Evolutionary conservation across 129 eudicot genomes (phyloP).

Genomic region (Sambucus nigra): DNA sequence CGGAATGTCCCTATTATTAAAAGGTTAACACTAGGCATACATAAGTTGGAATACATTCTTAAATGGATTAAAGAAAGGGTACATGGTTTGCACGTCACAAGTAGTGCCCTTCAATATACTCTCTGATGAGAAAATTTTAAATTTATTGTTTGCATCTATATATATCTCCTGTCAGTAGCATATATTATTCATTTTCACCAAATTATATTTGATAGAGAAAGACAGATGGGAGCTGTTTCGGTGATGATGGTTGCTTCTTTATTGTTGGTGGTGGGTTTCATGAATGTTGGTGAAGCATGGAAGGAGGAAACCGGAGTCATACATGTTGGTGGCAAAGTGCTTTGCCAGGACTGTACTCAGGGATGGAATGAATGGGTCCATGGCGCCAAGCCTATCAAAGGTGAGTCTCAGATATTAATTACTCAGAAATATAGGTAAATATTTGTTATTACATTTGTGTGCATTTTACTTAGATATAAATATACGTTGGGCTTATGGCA

Average conservation of each 20-base stretch:
- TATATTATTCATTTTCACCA: not conserved
- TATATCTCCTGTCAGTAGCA: conserved; percentile 3
- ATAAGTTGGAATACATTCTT: too few species aligned
- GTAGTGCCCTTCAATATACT: conserved; percentile 48
- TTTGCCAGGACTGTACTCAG: conserved; percentile 73
- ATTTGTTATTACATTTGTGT: not conserved
- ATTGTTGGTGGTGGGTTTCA: conserved; percentile 8
- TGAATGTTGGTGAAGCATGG: conserved; percentile 21
- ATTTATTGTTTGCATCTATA: conserved; percentile 4
- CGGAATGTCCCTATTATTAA: too few species aligned
- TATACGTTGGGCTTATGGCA: conserved; percentile 14
- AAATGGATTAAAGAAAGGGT: not conserved
- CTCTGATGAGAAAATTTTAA: not conserved
- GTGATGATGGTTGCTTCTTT: conserved; percentile 32
- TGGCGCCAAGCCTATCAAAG: conserved; percentile 62
- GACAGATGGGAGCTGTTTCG: conserved; percentile 6
- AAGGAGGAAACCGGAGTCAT: conserved; percentile 17
- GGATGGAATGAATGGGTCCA: conserved; percentile 66
- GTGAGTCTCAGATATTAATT: conserved; percentile 11
- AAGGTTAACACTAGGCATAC: too few species aligned
- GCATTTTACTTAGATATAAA: too few species aligned
- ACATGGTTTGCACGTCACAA: conserved; percentile 51
- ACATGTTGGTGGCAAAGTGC: conserved; percentile 67
- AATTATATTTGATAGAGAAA: not conserved
- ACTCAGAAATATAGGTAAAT: not conserved